These are phyloP conservation scores for Rehmannia glutinosa DNA, from an alignment of 257 asterid species.

Conservation along the genomic window DNA sequence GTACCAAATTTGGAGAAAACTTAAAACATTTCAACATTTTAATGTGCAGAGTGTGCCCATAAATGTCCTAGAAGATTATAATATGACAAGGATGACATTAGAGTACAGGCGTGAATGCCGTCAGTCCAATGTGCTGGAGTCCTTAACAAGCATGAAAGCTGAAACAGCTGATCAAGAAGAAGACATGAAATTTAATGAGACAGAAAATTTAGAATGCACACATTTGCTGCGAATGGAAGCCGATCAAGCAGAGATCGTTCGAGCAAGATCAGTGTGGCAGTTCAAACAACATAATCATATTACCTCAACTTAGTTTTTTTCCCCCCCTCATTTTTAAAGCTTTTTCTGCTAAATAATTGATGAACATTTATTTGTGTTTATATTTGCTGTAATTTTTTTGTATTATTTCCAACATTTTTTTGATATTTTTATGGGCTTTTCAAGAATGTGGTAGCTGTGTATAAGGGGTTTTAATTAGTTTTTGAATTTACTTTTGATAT, in stretches of 20 bases:
- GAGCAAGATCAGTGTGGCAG: slow-evolving; percentile 80
- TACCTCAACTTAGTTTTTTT: background rate
- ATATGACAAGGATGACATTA: slow-evolving; percentile 56
- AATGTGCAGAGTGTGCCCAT: slow-evolving; percentile 68
- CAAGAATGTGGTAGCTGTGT: too few species aligned
- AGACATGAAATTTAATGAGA: background rate
- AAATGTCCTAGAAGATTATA: slow-evolving; percentile 53
- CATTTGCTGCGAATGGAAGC: slow-evolving; percentile 85
- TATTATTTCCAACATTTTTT: too few species aligned
- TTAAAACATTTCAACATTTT: background rate
- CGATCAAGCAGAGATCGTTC: slow-evolving; percentile 62
- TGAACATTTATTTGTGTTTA: too few species aligned
- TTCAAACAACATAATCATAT: slow-evolving; percentile 20
- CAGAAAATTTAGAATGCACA: slow-evolving; percentile 42
- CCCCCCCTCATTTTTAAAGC: background rate
- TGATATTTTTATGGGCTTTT: too few species aligned
- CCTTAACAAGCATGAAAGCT: slow-evolving; percentile 50
- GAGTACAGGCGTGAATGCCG: slow-evolving; percentile 76
- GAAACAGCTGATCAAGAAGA: slow-evolving; percentile 1
- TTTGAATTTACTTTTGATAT: too few species aligned
- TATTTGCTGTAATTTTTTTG: too few species aligned
- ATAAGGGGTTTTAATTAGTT: too few species aligned
- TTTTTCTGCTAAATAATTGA: too few species aligned
- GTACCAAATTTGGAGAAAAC: too few species aligned
- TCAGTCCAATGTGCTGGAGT: slow-evolving; percentile 57